These are phyloP conservation scores for Backusella macrospora DNA, from an alignment of 192 early-diverging fungal genomes.

Conservation along the genomic window DNA sequence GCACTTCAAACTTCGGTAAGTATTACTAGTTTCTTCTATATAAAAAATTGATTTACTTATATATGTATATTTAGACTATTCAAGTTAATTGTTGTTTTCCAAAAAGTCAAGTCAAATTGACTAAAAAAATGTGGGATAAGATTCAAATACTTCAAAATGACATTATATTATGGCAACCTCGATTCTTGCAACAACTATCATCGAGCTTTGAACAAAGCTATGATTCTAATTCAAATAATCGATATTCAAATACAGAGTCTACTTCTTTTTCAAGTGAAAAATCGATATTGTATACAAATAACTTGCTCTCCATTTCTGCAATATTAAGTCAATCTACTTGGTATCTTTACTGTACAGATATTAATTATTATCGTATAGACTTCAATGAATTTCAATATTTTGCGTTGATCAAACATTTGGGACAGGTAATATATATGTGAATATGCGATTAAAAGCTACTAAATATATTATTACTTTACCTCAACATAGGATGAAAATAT, in stretches of 20 bases:
- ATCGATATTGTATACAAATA: not conserved
- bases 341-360: constrained; percentile 22
- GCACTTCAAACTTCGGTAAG: constrained; percentile 62
- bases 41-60: not conserved
- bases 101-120: constrained; percentile 28
- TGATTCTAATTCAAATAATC: not conserved
- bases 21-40: not conserved
- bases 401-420: constrained; percentile 49
- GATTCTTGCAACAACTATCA: not conserved
- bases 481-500: constrained; percentile 48
- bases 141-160: constrained; percentile 50
- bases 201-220: not conserved
- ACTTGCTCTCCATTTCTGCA: constrained; percentile 17
- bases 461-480: not conserved
- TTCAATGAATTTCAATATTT: constrained; percentile 52
- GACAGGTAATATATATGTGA: not conserved
- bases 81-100: constrained; percentile 47
- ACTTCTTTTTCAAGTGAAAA: constrained; percentile 3
- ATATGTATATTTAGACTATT: constrained; percentile 28
- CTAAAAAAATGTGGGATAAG: constrained; percentile 42
- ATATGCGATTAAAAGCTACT: constrained; percentile 27
- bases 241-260: not conserved
- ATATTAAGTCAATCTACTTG: constrained; percentile 28
- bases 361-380: constrained; percentile 27
- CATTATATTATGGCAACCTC: constrained; percentile 47